Evolutionary conservation across 2,329 filamentous ascomycete genomes (phyloP).

Genomic region (Colletotrichum siamense): DNA sequence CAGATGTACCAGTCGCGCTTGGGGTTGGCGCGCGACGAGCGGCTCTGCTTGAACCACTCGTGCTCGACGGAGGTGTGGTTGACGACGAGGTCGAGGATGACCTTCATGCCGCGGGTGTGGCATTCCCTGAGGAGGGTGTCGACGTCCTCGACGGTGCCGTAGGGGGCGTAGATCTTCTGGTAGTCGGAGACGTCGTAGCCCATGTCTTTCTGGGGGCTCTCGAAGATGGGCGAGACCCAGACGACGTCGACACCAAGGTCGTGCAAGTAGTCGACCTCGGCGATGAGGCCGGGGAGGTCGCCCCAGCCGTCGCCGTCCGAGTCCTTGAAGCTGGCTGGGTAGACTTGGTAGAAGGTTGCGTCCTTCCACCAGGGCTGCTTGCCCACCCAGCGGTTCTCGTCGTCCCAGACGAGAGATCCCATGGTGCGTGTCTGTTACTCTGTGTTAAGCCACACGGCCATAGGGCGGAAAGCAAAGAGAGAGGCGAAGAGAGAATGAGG

Average conservation of each 20-base stretch:
- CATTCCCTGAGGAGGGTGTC: slow-evolving; percentile 65
- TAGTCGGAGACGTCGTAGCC: slow-evolving; percentile 78
- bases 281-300: slow-evolving; percentile 69
- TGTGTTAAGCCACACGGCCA: background rate
- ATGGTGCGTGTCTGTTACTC: slow-evolving; percentile 26
- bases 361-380: slow-evolving; percentile 52
- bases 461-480: background rate
- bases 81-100: slow-evolving; percentile 76
- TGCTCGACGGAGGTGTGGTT: slow-evolving; percentile 70
- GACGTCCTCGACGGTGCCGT: slow-evolving; percentile 71
- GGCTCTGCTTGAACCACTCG: slow-evolving; percentile 62
- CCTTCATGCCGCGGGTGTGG: slow-evolving; percentile 65
- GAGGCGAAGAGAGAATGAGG: background rate
- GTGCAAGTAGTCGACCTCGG: slow-evolving; percentile 68
- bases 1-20: slow-evolving; percentile 72
- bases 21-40: slow-evolving; percentile 51
- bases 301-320: slow-evolving; percentile 67
- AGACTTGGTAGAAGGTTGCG: slow-evolving; percentile 56
- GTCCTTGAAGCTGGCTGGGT: slow-evolving; percentile 64
- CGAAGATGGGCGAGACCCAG: slow-evolving; percentile 60
- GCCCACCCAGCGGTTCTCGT: slow-evolving; percentile 33
- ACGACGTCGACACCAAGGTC: slow-evolving; percentile 67
- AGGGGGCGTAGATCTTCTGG: slow-evolving; percentile 67
- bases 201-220: slow-evolving; percentile 70
- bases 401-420: slow-evolving; percentile 37